Conservation (phyloP, 1,284 basidiomycete species). For the Cutaneotrichosporon cyanovorans region DNA sequence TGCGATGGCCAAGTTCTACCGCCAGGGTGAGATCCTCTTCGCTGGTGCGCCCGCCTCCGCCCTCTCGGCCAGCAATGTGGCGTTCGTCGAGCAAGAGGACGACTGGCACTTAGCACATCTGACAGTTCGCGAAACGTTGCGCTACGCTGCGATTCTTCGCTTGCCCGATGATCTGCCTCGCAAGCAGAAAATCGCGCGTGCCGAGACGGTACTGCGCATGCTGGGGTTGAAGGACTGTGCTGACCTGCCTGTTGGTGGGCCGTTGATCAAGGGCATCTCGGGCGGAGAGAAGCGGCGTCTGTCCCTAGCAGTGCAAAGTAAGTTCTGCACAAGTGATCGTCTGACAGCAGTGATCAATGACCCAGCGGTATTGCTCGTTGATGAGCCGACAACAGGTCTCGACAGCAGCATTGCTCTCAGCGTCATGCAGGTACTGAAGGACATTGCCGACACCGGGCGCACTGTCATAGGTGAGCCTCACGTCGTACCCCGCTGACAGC, state of each 20-base stretch:
- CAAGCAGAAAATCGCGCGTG: conserved; percentile 47
- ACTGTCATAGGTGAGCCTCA: conserved; percentile 48
- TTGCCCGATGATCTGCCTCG: conserved; percentile 46
- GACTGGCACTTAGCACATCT: conserved; percentile 49
- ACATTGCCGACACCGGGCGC: conserved; percentile 50
- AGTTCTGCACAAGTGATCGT: background rate
- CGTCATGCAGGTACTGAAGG: conserved; percentile 46
- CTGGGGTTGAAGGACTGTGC: conserved; percentile 52
- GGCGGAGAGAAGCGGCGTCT: conserved; percentile 54
- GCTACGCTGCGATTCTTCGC: conserved; percentile 51
- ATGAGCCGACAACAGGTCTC: conserved; percentile 49
- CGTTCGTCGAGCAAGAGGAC: conserved; percentile 53
- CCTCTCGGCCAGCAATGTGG: conserved; percentile 42
- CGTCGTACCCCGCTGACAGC: background rate
- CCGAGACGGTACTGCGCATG: conserved; percentile 50
- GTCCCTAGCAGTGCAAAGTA: conserved; percentile 51
- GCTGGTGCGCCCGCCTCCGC: conserved; percentile 34
- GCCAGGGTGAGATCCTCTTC: conserved; percentile 40
- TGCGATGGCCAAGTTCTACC: conserved; percentile 38
- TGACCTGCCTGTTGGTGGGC: conserved; percentile 52
- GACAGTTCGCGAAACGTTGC: conserved; percentile 47
- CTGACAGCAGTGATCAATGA: conserved; percentile 44
- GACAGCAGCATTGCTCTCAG: conserved; percentile 51
- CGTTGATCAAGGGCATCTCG: conserved; percentile 50
- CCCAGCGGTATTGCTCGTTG: conserved; percentile 49